phyloP scores from a whole-genome alignment of 768 basidiomycete genomes.

The Gymnopilus junonius region DNA sequence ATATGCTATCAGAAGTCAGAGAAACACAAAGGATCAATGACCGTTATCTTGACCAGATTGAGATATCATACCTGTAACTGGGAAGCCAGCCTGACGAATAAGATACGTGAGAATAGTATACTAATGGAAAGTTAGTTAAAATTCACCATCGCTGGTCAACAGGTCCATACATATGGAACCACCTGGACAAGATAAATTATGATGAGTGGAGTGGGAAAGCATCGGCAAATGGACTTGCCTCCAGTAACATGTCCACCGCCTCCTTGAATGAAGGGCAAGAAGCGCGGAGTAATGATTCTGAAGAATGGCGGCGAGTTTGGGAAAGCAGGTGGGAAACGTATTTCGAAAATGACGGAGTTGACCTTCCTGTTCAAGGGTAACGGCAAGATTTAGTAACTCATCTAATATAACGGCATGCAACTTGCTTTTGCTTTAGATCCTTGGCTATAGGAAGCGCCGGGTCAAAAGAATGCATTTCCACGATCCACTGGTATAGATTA shows the following conservation, averaged over 20 bases:
- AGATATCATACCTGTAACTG: slow-evolving; percentile 53
- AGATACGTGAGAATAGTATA: not conserved
- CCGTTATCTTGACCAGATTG: not conserved
- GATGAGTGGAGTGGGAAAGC: not conserved
- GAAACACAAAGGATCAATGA: not conserved
- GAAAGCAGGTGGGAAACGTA: slow-evolving; percentile 68
- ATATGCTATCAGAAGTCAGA: slow-evolving; percentile 34
- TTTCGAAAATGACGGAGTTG: slow-evolving; percentile 73
- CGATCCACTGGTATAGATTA: slow-evolving; percentile 75
- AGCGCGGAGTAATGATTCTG: slow-evolving; percentile 73
- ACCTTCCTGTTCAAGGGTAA: slow-evolving; percentile 43
- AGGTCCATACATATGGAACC: slow-evolving; percentile 81
- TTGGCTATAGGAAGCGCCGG: slow-evolving; percentile 59
- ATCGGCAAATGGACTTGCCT: slow-evolving; percentile 37
- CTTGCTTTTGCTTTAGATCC: slow-evolving; percentile 57
- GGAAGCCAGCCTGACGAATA: slow-evolving; percentile 61
- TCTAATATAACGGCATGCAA: slow-evolving; percentile 8
- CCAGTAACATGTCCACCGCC: slow-evolving; percentile 74
- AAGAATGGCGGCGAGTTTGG: slow-evolving; percentile 79
- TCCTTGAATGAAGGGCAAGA: slow-evolving; percentile 70
- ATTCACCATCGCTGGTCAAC: slow-evolving; percentile 62
- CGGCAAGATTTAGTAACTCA: not conserved
- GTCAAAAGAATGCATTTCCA: slow-evolving; percentile 77
- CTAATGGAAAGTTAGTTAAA: not conserved
- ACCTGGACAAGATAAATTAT: slow-evolving; percentile 37